phyloP scores from a whole-genome alignment of 2,329 filamentous ascomycete species.

The Apiospora sp. region DNA sequence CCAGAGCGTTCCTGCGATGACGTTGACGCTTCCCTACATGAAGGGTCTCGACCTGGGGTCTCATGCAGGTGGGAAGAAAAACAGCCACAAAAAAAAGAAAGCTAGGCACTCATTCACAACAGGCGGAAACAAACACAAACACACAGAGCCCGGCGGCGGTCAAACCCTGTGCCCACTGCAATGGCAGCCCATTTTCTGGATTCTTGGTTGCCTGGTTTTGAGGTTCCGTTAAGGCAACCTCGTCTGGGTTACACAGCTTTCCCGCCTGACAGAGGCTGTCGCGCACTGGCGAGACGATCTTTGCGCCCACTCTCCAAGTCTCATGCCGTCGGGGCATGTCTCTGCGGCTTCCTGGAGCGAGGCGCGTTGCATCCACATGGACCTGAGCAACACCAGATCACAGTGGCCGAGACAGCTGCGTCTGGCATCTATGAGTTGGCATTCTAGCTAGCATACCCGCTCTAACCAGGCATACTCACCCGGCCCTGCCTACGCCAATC shows the following conservation, averaged over 20 bases:
- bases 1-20: conserved; percentile 16
- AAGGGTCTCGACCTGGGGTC: conserved; percentile 9
- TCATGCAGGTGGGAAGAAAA: conserved; percentile 11
- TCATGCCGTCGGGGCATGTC: conserved; percentile 7
- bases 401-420: neutral
- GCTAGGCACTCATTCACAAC: neutral
- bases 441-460: conserved; percentile 20
- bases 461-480: conserved; percentile 13
- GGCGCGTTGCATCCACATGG: conserved; percentile 14
- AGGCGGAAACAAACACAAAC: conserved; percentile 10
- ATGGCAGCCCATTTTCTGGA: neutral
- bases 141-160: conserved; percentile 8
- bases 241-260: conserved; percentile 9
- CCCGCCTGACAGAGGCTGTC: neutral
- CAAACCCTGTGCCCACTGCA: conserved; percentile 11
- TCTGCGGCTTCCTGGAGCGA: conserved; percentile 1
- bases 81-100: neutral
- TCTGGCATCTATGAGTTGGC: conserved; percentile 20
- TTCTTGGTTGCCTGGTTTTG: conserved; percentile 13
- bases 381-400: conserved; percentile 8
- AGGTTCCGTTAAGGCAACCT: conserved; percentile 17
- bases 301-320: neutral
- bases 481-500: neutral
- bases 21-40: conserved; percentile 17
- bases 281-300: conserved; percentile 15